These are phyloP conservation scores for Juglanconis juglandina DNA, from an alignment of 2,329 filamentous ascomycete genomes.

Conservation along the genomic window DNA sequence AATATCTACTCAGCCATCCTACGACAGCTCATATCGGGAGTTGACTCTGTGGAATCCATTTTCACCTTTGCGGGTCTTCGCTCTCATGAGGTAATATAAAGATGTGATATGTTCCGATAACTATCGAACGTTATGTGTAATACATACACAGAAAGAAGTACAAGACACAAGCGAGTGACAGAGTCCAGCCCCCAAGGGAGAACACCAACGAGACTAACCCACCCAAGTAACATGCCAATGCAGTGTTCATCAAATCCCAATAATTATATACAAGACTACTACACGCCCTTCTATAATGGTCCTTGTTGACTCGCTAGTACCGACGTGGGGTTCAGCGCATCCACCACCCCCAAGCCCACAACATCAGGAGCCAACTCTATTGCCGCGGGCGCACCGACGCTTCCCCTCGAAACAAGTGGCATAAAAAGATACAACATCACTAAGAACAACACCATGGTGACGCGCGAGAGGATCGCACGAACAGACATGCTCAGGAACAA, in stretches of 20 bases:
- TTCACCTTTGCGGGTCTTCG: neutral
- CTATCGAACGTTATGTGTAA: neutral
- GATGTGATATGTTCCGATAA: neutral
- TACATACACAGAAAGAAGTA: neutral
- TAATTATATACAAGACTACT: neutral
- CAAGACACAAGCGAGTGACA: neutral
- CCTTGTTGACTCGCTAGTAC: neutral
- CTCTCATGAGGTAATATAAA: neutral
- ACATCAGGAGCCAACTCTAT: neutral
- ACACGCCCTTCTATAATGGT: neutral
- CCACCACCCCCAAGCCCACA: neutral
- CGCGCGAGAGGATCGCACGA: conserved; percentile 17
- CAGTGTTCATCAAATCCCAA: neutral
- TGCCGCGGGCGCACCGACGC: neutral
- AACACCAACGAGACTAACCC: neutral
- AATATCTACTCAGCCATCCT: too few species aligned
- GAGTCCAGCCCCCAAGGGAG: neutral
- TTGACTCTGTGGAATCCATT: too few species aligned
- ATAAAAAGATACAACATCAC: conserved; percentile 15
- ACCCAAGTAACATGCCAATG: neutral
- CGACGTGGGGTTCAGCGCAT: neutral
- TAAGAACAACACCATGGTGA: conserved; percentile 15
- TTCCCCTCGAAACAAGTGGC: neutral
- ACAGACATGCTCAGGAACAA: conserved; percentile 18
- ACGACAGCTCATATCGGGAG: too few species aligned